Percentiles rank a stretch among this genome's conserved stretches.
Evolutionary conservation across 208 protist species (phyloP).

Genomic region (Acanthamoeba castellanii): DNA sequence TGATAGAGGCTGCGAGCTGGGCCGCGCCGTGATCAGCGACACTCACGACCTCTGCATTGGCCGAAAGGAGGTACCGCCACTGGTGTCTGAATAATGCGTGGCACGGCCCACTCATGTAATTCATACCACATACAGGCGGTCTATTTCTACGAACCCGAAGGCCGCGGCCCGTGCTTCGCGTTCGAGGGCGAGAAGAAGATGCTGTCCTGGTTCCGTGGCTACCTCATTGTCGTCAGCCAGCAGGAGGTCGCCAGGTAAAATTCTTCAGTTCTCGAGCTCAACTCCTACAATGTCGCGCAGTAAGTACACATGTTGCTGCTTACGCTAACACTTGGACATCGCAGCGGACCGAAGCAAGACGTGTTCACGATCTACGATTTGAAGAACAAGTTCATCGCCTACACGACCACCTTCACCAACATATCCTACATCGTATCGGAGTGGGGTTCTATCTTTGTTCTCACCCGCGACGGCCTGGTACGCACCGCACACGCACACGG

Average conservation of each 20-base stretch:
- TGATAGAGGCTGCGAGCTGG: slow-evolving; percentile 79
- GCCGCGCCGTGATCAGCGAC: slow-evolving; percentile 80
- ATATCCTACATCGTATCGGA: slow-evolving; percentile 92
- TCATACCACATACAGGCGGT: slow-evolving; percentile 75
- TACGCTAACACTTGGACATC: neutral
- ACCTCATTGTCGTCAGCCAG: slow-evolving; percentile 92
- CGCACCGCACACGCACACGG: neutral
- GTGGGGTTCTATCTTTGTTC: slow-evolving; percentile 91
- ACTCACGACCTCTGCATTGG: slow-evolving; percentile 79
- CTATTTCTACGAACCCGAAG: slow-evolving; percentile 89
- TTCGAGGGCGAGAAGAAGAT: slow-evolving; percentile 90
- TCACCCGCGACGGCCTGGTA: slow-evolving; percentile 88
- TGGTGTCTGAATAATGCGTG: neutral
- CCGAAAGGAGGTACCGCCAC: slow-evolving; percentile 64
- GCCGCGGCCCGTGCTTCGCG: slow-evolving; percentile 88
- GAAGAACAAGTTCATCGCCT: slow-evolving; percentile 93
- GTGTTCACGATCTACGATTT: slow-evolving; percentile 61
- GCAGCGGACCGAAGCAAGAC: neutral
- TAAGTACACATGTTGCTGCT: neutral
- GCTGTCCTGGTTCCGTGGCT: slow-evolving; percentile 91
- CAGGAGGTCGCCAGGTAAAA: slow-evolving; percentile 4
- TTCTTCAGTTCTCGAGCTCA: neutral
- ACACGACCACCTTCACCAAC: slow-evolving; percentile 89
- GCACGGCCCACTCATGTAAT: neutral
- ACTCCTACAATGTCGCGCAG: neutral